These are phyloP conservation scores for Mollisiaceae sp. DNA, from an alignment of 2,329 filamentous ascomycete species.

Conservation along the genomic window DNA sequence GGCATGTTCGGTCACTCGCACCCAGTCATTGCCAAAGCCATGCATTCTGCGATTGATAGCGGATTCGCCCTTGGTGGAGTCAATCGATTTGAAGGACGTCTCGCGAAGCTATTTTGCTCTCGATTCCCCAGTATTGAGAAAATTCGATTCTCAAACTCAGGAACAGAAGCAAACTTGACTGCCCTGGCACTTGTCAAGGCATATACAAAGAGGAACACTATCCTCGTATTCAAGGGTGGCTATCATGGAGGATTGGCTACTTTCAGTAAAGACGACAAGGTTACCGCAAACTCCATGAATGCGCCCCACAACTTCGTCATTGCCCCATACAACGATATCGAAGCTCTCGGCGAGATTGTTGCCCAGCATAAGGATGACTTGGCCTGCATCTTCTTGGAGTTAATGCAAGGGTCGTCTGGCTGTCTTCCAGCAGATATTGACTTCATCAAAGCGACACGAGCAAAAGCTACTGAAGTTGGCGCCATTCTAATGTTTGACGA, in stretches of 20 bases:
- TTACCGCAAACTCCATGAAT: conserved; percentile 30
- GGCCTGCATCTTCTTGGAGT: conserved; percentile 62
- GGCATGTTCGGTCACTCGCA: conserved; percentile 71
- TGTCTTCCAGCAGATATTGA: conserved; percentile 51
- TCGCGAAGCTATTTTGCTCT: conserved; percentile 54
- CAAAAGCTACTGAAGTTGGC: conserved; percentile 41
- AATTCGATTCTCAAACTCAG: conserved; percentile 66
- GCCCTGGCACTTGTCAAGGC: conserved; percentile 50
- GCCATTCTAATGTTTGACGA: conserved; percentile 73
- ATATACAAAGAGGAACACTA: conserved; percentile 25
- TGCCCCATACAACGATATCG: conserved; percentile 64
- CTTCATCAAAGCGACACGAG: conserved; percentile 26
- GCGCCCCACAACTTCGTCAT: conserved; percentile 47
- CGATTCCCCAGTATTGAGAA: conserved; percentile 58
- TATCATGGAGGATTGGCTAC: conserved; percentile 42
- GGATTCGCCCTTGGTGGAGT: conserved; percentile 60
- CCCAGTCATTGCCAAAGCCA: conserved; percentile 54
- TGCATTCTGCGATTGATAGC: conserved; percentile 50
- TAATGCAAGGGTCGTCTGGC: conserved; percentile 68
- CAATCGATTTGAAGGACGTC: conserved; percentile 54
- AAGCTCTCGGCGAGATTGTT: conserved; percentile 51
- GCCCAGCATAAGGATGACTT: conserved; percentile 48
- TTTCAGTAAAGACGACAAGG: conserved; percentile 45
- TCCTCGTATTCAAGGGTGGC: conserved; percentile 30
- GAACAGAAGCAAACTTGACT: conserved; percentile 68